Evolutionary conservation across 2,329 filamentous ascomycete genomes (phyloP).

Genomic region (Phialophora macrospora): DNA sequence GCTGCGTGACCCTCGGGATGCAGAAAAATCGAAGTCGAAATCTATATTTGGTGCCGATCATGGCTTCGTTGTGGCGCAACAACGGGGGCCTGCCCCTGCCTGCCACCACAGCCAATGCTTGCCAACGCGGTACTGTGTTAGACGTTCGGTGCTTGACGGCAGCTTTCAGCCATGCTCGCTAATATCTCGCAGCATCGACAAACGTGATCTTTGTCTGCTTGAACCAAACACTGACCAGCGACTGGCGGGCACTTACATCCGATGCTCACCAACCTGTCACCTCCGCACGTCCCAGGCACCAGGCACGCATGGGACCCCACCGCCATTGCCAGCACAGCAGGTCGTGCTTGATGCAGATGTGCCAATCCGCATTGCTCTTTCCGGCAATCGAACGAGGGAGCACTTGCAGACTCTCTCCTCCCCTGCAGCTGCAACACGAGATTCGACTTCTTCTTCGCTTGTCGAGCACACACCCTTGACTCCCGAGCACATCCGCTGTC

Average conservation of each 20-base stretch:
- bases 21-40: not conserved
- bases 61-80: not conserved
- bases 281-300: not conserved
- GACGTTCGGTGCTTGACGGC: too few relatives aligned
- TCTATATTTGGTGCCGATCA: not conserved
- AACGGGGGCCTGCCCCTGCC: not conserved
- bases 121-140: not conserved
- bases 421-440: not conserved
- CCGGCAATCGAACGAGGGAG: not conserved
- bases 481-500: not conserved
- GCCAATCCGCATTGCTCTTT: not conserved
- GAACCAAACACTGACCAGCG: not conserved
- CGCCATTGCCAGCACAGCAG: not conserved
- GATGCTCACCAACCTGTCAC: too few relatives aligned
- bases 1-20: not conserved
- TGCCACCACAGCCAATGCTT: not conserved
- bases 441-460: not conserved
- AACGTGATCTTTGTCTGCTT: not conserved
- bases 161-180: too few relatives aligned
- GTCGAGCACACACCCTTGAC: not conserved
- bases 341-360: not conserved
- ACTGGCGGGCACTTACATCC: not conserved
- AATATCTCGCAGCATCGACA: too few relatives aligned
- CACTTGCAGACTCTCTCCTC: not conserved
- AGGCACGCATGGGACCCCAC: not conserved